Evolutionary conservation across 2,329 filamentous ascomycete species (phyloP).

Genomic region (Nemania diffusa): DNA sequence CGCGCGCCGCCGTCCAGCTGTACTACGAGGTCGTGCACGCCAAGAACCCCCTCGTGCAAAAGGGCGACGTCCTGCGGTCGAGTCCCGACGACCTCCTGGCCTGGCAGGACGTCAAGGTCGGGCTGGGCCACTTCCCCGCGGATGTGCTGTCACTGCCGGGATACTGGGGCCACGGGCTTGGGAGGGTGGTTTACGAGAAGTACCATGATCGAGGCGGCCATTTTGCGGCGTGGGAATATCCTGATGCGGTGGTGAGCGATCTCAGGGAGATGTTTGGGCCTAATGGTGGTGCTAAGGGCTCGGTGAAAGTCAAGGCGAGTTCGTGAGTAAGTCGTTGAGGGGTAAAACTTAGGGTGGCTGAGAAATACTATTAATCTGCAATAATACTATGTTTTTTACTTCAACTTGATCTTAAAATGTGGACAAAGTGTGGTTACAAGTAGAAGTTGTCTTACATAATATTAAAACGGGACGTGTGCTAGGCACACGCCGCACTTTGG

Average conservation of each 20-base stretch:
- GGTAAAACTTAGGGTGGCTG: neutral
- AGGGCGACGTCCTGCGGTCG: constrained; percentile 2
- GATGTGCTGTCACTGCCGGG: constrained; percentile 61
- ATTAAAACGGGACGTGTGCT: too few relatives aligned
- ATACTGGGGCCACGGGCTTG: constrained; percentile 62
- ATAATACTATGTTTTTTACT: too few relatives aligned
- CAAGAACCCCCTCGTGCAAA: constrained; percentile 64
- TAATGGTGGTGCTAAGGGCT: constrained; percentile 47
- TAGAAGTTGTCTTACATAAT: too few relatives aligned
- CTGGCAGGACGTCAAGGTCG: constrained; percentile 56
- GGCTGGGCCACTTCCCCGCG: constrained; percentile 60
- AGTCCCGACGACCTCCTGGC: constrained; percentile 21
- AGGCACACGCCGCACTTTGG: too few relatives aligned
- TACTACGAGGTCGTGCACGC: constrained; percentile 74
- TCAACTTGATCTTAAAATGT: neutral
- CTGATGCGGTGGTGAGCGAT: constrained; percentile 57
- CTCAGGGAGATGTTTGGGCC: constrained; percentile 61
- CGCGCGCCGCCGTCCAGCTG: constrained; percentile 70
- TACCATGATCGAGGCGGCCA: constrained; percentile 57
- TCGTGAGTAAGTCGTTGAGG: constrained; percentile 2
- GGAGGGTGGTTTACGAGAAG: constrained; percentile 61
- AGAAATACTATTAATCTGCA: neutral
- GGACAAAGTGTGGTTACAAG: too few relatives aligned
- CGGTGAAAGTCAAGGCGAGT: constrained; percentile 26
- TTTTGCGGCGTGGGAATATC: constrained; percentile 62